Conservation (phyloP, 2,329 filamentous ascomycete species). For the Nemania sp. region DNA sequence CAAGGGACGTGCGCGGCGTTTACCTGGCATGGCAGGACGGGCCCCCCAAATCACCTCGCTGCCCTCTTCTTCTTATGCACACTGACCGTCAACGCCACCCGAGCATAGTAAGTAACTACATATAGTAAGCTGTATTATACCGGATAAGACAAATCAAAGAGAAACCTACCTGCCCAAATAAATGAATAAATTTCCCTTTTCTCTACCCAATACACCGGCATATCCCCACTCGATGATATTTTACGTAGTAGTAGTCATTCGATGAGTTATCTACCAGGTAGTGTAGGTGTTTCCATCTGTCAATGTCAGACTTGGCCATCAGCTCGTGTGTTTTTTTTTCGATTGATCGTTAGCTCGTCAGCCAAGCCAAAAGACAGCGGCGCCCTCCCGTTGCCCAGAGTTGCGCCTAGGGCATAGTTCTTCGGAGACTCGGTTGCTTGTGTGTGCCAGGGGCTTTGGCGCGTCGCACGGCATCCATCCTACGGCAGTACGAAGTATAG, state of each 20-base stretch:
- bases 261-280: too few relatives aligned
- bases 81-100: too few relatives aligned
- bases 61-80: background rate
- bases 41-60: background rate
- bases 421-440: background rate
- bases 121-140: slow-evolving; percentile 7
- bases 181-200: too few relatives aligned
- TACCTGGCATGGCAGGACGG: too few relatives aligned
- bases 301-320: background rate
- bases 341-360: background rate
- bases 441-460: background rate
- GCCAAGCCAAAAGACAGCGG: slow-evolving; percentile 3
- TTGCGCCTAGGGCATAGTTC: background rate
- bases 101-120: slow-evolving; percentile 2
- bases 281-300: background rate
- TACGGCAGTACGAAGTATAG: too few relatives aligned
- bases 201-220: background rate
- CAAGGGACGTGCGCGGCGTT: too few relatives aligned
- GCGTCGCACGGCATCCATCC: background rate
- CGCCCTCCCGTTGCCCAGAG: slow-evolving; percentile 13
- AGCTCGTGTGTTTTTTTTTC: background rate
- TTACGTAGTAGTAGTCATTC: too few relatives aligned
- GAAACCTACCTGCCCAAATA: background rate
- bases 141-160: background rate
- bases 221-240: background rate